Conservation (phyloP, 2,329 filamentous ascomycete species). For the Neonectria punicea region DNA sequence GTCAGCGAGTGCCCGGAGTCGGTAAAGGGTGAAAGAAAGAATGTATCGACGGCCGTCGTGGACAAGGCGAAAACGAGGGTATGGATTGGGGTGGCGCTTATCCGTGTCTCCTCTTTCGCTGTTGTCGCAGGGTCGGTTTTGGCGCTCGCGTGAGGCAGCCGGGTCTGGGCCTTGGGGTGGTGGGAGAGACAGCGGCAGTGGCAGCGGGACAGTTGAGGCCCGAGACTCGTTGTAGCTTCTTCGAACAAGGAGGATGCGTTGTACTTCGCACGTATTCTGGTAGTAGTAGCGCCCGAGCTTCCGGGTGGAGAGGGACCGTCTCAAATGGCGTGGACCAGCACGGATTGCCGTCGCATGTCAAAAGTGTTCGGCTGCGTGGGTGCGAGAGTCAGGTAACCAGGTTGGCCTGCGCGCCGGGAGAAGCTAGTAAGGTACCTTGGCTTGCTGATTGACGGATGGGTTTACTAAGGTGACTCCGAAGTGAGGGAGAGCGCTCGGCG, state of each 20-base stretch:
- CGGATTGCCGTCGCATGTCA: conserved; percentile 42
- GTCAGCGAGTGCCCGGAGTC: conserved; percentile 5
- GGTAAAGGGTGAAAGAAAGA: conserved; percentile 3
- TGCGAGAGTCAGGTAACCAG: conserved; percentile 18
- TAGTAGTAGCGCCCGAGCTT: conserved; percentile 39
- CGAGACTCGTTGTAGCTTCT: conserved; percentile 13
- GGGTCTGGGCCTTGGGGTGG: conserved; percentile 18
- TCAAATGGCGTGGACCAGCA: conserved; percentile 42
- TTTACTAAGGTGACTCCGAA: neutral
- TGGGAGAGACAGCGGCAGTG: neutral
- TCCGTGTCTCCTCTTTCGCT: conserved; percentile 35
- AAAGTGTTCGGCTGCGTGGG: conserved; percentile 31
- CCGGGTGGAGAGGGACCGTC: conserved; percentile 39
- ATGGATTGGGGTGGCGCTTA: conserved; percentile 38
- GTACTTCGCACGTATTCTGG: neutral
- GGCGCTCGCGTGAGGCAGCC: conserved; percentile 42
- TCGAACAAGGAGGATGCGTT: conserved; percentile 29
- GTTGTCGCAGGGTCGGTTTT: conserved; percentile 33
- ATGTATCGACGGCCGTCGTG: conserved; percentile 17
- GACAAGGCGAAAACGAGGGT: conserved; percentile 36
- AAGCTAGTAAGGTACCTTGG: conserved; percentile 8
- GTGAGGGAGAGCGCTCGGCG: conserved; percentile 5
- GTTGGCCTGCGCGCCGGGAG: conserved; percentile 30
- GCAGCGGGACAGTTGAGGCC: conserved; percentile 18
- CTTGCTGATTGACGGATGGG: neutral